Percentiles rank a stretch among this genome's conserved stretches.
Conservation (phyloP, 345 rosid species). For the Anacardium occidentale region DNA sequence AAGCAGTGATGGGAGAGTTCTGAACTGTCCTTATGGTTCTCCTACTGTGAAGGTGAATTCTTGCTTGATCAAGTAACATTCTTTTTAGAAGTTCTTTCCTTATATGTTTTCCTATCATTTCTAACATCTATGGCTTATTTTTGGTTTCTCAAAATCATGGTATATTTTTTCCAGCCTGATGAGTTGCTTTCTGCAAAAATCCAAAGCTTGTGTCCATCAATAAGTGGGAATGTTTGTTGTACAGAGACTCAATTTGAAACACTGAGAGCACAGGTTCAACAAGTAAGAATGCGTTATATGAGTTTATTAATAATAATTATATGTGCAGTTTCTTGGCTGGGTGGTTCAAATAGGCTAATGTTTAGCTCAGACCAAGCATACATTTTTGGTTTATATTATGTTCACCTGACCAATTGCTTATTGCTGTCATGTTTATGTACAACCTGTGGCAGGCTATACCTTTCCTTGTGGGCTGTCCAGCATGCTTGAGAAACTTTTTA, state of each 20-base stretch:
- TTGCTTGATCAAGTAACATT: conserved; percentile 9
- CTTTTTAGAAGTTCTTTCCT: background rate
- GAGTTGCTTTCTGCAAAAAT: conserved; percentile 83
- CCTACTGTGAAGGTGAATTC: conserved; percentile 60
- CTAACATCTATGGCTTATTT: background rate
- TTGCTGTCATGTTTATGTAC: background rate
- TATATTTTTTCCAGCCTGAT: conserved; percentile 64
- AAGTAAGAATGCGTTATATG: conserved; percentile 39
- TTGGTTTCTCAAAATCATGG: conserved; percentile 1
- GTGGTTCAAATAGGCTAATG: background rate
- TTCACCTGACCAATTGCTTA: background rate
- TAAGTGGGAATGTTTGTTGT: conserved; percentile 87
- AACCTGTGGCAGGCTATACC: conserved; percentile 73
- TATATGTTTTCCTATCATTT: background rate
- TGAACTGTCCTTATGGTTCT: conserved; percentile 77
- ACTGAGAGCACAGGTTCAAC: conserved; percentile 84
- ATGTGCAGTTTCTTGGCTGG: background rate
- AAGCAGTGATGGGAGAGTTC: conserved; percentile 79
- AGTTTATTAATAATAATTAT: background rate
- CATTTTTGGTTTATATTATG: background rate
- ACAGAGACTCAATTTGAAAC: conserved; percentile 89
- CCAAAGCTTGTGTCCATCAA: conserved; percentile 91
- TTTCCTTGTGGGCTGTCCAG: conserved; percentile 96
- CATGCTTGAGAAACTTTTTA: conserved; percentile 94
- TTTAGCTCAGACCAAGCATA: background rate